A percentile compares a stretch with the other conserved stretches of the same genome.
These are phyloP conservation scores for Aspergillus phoenicis DNA, from an alignment of 2,329 filamentous ascomycete species.

Conservation along the genomic window DNA sequence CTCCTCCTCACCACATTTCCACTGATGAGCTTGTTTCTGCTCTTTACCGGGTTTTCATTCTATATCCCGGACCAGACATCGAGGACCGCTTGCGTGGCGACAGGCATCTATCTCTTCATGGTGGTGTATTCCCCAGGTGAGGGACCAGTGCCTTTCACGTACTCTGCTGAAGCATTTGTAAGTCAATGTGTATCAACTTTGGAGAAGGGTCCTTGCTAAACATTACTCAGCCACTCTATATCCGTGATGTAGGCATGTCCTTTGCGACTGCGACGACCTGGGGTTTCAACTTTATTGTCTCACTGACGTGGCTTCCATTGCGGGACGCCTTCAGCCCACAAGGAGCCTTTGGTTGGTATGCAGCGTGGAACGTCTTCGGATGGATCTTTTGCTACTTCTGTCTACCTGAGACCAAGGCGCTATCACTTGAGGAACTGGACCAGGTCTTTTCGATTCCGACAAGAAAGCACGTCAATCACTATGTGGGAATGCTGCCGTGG, in stretches of 20 bases:
- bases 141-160: slow-evolving; percentile 67
- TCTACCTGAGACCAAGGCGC: slow-evolving; percentile 43
- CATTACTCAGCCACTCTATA: slow-evolving; percentile 53
- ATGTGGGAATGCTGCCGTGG: slow-evolving; percentile 32
- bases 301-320: slow-evolving; percentile 58
- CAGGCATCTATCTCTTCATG: slow-evolving; percentile 49
- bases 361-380: slow-evolving; percentile 45
- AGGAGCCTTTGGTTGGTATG: slow-evolving; percentile 57
- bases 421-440: slow-evolving; percentile 50
- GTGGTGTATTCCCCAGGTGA: slow-evolving; percentile 59
- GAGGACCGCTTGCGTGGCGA: slow-evolving; percentile 11
- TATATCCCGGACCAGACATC: background rate
- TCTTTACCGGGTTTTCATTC: background rate
- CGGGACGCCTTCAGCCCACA: slow-evolving; percentile 51
- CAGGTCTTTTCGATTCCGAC: slow-evolving; percentile 58
- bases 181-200: background rate
- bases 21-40: background rate
- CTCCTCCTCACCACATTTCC: slow-evolving; percentile 33
- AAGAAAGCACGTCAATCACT: slow-evolving; percentile 25
- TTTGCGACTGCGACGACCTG: slow-evolving; percentile 64
- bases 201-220: background rate
- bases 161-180: slow-evolving; percentile 65
- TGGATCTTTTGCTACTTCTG: slow-evolving; percentile 40
- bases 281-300: slow-evolving; percentile 60
- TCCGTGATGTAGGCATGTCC: slow-evolving; percentile 64